phyloP scores from a whole-genome alignment of 1,139 yeast genomes.

The Ogataea hybrid region DNA sequence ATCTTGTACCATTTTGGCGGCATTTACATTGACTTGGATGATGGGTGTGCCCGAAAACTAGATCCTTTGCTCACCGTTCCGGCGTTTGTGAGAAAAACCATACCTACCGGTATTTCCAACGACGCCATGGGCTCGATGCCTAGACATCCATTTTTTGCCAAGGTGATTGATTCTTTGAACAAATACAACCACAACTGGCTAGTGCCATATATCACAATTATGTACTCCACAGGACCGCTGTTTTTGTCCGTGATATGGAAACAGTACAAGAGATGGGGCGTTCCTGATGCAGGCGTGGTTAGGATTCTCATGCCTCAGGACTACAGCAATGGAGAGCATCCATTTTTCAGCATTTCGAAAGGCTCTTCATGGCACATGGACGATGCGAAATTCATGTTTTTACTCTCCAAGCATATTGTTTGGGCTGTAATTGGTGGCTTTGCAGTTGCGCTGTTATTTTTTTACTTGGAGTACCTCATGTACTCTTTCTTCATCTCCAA shows the following conservation, averaged over 20 bases:
- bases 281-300: slow-evolving; percentile 61
- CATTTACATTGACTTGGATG: slow-evolving; percentile 85
- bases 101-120: slow-evolving; percentile 89
- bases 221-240: slow-evolving; percentile 92
- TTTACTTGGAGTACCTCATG: slow-evolving; percentile 62
- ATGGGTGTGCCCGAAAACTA: slow-evolving; percentile 73
- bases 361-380: slow-evolving; percentile 91
- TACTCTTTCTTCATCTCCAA: slow-evolving; percentile 45
- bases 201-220: slow-evolving; percentile 85
- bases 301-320: slow-evolving; percentile 69
- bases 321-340: slow-evolving; percentile 52
- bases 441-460: slow-evolving; percentile 51
- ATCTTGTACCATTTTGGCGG: slow-evolving; percentile 86
- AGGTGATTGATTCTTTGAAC: slow-evolving; percentile 62
- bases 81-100: slow-evolving; percentile 83
- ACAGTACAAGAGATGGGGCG: slow-evolving; percentile 79
- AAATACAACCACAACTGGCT: slow-evolving; percentile 70
- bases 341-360: slow-evolving; percentile 69
- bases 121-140: slow-evolving; percentile 93
- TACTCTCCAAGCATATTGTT: slow-evolving; percentile 67
- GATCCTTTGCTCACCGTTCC: slow-evolving; percentile 82
- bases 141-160: slow-evolving; percentile 78
- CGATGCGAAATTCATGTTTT: slow-evolving; percentile 75
- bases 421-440: slow-evolving; percentile 71
- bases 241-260: slow-evolving; percentile 86